Base-by-base conservation (phyloP, 2,329 filamentous ascomycete genomes). In the Beauveria varroae region DNA sequence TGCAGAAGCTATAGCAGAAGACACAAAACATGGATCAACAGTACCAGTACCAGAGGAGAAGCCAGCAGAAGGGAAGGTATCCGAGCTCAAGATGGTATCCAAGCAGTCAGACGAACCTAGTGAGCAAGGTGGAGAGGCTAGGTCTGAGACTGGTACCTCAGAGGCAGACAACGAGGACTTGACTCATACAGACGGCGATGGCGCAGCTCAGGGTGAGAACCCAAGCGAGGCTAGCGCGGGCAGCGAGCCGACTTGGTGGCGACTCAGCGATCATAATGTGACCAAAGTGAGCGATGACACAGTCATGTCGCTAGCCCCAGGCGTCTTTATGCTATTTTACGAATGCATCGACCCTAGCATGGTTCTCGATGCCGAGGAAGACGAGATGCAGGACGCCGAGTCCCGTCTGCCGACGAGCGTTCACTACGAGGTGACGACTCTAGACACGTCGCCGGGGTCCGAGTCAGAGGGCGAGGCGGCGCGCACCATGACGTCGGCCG, bases 271-370 rank as follows among this genome's bases (percentile, higher is more conserved):
- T 68, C 90, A 96, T 63, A 87, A 89, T 64, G 93, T 98, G 8
- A 84, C 80, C 63, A 80, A 84, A 65, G 88, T 93, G 26, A 83
- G 83, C 22, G 90, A 96, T 71, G 81, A 87, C 12, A 81, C 83
- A 30, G 90, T 96, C 0, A 76, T 95, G 56, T 81, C 80, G 2
- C 88, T 96, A 67, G 86, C 86, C 0, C 70, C 73, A 0, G 91
- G 91, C 1, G 93, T 93, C 0, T 98, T 98, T 71, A 98, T 99
- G 93, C 81, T 98, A 1, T 98, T 98, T 72, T 99, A 98, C 72
- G 93, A 99, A 71, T 85, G 84, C 52, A 77, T 89, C 26, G 85
- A 88, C 62, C 73, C 79, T 1, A 76, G 72, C 43, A 76, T 78
- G 30, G 70, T 87, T 22, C 71, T 80, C 10, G 68, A 72, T 26